These are phyloP conservation scores for Leishmania lainsoni DNA, from an alignment of 208 protist genomes.

Conservation along the genomic window DNA sequence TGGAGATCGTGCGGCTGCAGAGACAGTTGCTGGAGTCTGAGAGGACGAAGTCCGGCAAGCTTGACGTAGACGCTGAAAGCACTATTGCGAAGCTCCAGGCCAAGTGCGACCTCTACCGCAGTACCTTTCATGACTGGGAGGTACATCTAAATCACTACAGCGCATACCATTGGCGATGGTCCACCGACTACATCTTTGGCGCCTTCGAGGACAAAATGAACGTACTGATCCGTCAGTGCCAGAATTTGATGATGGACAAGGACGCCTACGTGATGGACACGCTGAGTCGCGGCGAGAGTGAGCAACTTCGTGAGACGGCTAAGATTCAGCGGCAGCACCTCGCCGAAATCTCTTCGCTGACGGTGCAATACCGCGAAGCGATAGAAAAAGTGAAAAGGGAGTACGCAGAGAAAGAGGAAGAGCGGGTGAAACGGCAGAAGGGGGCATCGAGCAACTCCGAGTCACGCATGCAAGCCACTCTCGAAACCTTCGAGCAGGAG, in stretches of 20 bases:
- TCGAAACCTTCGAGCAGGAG: conserved; percentile 36
- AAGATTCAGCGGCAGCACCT: conserved; percentile 27
- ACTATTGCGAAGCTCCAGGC: conserved; percentile 10
- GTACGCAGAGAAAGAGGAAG: conserved; percentile 17
- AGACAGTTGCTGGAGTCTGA: conserved; percentile 20
- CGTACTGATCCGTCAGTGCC: conserved; percentile 18
- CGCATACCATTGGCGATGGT: conserved; percentile 19
- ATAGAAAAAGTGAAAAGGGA: conserved; percentile 28
- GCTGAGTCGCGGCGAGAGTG: conserved; percentile 23
- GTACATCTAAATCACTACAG: conserved; percentile 26
- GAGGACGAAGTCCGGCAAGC: conserved; percentile 6
- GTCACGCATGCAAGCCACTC: conserved; percentile 31
- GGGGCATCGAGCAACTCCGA: conserved; percentile 25
- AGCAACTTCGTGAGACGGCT: conserved; percentile 20
- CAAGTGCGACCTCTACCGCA: neutral
- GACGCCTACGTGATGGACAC: conserved; percentile 27
- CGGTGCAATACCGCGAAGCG: conserved; percentile 21
- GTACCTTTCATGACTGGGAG: conserved; percentile 12
- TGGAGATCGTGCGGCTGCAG: conserved; percentile 27
- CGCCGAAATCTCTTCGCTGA: conserved; percentile 31
- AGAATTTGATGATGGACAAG: conserved; percentile 18
- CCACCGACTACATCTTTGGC: conserved; percentile 30
- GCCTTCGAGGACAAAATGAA: conserved; percentile 35
- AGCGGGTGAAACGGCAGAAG: neutral
- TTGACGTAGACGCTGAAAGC: neutral